These are phyloP conservation scores for Cladosporium cucumerinum DNA, from an alignment of 2,329 filamentous ascomycete species.

Conservation along the genomic window DNA sequence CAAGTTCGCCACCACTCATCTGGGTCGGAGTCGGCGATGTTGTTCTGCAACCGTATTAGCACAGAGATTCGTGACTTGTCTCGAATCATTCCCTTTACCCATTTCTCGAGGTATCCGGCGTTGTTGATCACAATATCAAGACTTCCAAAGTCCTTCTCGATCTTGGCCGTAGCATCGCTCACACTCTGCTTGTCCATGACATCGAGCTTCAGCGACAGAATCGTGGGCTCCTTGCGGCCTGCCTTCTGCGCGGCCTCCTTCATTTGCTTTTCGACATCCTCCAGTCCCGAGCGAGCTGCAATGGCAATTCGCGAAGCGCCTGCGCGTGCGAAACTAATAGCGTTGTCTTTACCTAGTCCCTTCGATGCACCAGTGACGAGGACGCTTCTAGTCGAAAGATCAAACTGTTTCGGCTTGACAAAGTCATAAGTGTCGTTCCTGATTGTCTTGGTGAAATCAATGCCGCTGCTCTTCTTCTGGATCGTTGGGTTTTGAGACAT, in stretches of 20 bases:
- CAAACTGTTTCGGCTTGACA: conserved; percentile 38
- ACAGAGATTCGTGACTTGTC: too few relatives aligned
- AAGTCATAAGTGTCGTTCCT: conserved; percentile 49
- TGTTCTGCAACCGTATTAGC: neutral
- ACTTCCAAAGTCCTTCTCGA: conserved; percentile 32
- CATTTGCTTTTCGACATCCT: conserved; percentile 37
- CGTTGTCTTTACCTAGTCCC: conserved; percentile 48
- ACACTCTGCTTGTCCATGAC: conserved; percentile 41
- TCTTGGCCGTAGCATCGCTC: conserved; percentile 32
- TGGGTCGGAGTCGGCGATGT: conserved; percentile 28
- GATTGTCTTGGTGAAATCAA: conserved; percentile 28
- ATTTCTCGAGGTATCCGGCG: conserved; percentile 30
- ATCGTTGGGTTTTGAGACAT: conserved; percentile 14
- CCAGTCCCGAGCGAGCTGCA: conserved; percentile 50
- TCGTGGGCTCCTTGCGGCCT: conserved; percentile 33
- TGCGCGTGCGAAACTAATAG: conserved; percentile 54
- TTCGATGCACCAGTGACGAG: conserved; percentile 51
- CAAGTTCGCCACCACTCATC: conserved; percentile 48
- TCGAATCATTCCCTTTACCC: neutral
- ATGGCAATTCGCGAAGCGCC: conserved; percentile 54
- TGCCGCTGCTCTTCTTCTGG: conserved; percentile 11
- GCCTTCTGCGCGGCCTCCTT: conserved; percentile 37
- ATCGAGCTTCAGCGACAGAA: conserved; percentile 46
- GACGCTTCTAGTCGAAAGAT: conserved; percentile 41
- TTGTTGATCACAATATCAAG: conserved; percentile 41